A percentile compares a stretch with the other conserved stretches of the same genome.
Evolutionary conservation across 768 basidiomycete genomes (phyloP).

Genomic region (Daedalea quercina): DNA sequence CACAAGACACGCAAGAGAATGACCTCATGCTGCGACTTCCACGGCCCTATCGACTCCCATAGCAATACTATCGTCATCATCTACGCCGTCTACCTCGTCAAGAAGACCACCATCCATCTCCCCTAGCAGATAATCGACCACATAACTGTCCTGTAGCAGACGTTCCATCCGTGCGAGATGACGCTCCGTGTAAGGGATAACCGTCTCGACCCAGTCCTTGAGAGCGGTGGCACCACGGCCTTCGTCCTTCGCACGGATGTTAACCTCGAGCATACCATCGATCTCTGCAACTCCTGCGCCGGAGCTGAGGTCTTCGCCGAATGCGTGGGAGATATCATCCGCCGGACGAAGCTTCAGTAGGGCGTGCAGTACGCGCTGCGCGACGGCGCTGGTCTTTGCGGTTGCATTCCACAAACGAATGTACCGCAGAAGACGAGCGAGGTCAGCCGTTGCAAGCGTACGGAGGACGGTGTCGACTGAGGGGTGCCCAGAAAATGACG

Average conservation of each 20-base stretch:
- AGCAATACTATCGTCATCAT: background rate
- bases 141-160: slow-evolving; percentile 90
- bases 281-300: slow-evolving; percentile 25
- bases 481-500: slow-evolving; percentile 55
- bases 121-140: slow-evolving; percentile 82
- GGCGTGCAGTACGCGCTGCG: slow-evolving; percentile 79
- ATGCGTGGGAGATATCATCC: slow-evolving; percentile 68
- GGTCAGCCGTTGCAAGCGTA: slow-evolving; percentile 62
- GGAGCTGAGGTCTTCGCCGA: slow-evolving; percentile 26
- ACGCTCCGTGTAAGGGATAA: slow-evolving; percentile 92
- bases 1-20: slow-evolving; percentile 1
- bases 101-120: slow-evolving; percentile 86
- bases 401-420: slow-evolving; percentile 94
- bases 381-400: slow-evolving; percentile 78
- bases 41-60: slow-evolving; percentile 12
- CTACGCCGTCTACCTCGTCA: slow-evolving; percentile 35
- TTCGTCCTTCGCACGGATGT: slow-evolving; percentile 4
- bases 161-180: slow-evolving; percentile 83
- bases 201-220: slow-evolving; percentile 74
- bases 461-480: slow-evolving; percentile 81
- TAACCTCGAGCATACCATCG: slow-evolving; percentile 11
- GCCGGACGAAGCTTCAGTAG: slow-evolving; percentile 71
- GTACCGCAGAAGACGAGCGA: slow-evolving; percentile 76
- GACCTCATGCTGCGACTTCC: slow-evolving; percentile 6
- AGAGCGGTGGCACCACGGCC: slow-evolving; percentile 27